Conservation (phyloP, 768 basidiomycete genomes). For the Punctularia strigosozonata region DNA sequence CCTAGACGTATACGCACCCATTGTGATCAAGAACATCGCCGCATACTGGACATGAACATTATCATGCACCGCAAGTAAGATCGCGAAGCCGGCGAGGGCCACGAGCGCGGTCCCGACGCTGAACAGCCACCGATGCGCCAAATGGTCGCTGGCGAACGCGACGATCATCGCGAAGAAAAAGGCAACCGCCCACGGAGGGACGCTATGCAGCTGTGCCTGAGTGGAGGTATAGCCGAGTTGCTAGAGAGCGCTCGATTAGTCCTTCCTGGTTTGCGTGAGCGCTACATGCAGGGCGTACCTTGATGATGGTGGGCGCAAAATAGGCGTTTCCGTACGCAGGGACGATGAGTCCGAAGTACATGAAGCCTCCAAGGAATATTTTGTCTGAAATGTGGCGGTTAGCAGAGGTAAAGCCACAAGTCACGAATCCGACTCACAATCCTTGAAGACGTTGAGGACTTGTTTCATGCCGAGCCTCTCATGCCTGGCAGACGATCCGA, state of each 20-base stretch:
- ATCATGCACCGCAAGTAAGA: slow-evolving; percentile 9
- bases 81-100: slow-evolving; percentile 9
- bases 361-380: slow-evolving; percentile 8
- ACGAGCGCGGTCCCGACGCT: slow-evolving; percentile 1
- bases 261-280: no score
- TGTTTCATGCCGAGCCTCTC: slow-evolving; percentile 11
- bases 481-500: slow-evolving; percentile 15
- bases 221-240: slow-evolving; percentile 14
- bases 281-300: slow-evolving; percentile 3
- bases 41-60: slow-evolving; percentile 9
- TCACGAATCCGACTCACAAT: slow-evolving; percentile 10
- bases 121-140: slow-evolving; percentile 12
- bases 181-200: slow-evolving; percentile 17
- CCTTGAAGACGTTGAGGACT: slow-evolving; percentile 14
- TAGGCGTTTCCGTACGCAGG: slow-evolving; percentile 10
- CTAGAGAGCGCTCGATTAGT: no score
- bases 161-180: slow-evolving; percentile 13
- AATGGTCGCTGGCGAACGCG: slow-evolving; percentile 12
- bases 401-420: not conserved
- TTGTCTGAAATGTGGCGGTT: slow-evolving; percentile 4
- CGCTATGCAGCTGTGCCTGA: slow-evolving; percentile 17
- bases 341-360: slow-evolving; percentile 10
- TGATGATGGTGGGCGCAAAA: slow-evolving; percentile 14
- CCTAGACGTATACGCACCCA: slow-evolving; percentile 4
- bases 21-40: slow-evolving; percentile 10